Evolutionary conservation across 306 rosid species (phyloP).

Genomic region (Quercus wislizeni): DNA sequence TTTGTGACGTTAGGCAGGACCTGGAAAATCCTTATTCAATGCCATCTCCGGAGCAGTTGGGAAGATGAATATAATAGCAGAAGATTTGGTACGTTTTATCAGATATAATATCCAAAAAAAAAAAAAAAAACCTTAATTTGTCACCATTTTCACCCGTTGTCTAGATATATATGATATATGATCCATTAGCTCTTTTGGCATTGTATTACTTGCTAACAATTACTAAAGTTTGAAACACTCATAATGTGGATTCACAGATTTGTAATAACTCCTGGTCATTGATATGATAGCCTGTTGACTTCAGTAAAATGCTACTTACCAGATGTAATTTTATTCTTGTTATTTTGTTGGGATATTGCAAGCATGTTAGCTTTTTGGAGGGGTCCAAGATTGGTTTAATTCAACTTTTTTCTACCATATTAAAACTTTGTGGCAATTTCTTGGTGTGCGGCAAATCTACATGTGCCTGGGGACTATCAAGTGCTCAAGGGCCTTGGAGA

Average conservation of each 20-base stretch:
- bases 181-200: not conserved
- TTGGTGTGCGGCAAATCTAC: not conserved
- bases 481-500: too few species aligned
- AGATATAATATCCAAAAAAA: not conserved
- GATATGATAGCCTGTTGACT: not conserved
- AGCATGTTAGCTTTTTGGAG: not conserved
- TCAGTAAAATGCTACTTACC: not conserved
- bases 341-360: not conserved
- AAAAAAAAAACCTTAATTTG: not conserved
- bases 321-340: not conserved
- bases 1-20: conserved; percentile 75
- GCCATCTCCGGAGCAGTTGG: conserved; percentile 73
- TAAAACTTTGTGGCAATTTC: not conserved
- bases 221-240: not conserved
- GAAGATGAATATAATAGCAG: conserved; percentile 76
- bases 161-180: not conserved
- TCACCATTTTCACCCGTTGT: not conserved
- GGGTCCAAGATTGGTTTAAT: not conserved
- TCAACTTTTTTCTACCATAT: not conserved
- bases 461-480: not conserved
- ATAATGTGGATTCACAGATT: not conserved
- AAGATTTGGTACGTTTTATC: conserved; percentile 75
- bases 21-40: conserved; percentile 79
- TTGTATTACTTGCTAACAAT: not conserved
- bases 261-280: not conserved